Evolutionary conservation across 2,329 filamentous ascomycete genomes (phyloP).

Genomic region (Coniochaeta sp.): DNA sequence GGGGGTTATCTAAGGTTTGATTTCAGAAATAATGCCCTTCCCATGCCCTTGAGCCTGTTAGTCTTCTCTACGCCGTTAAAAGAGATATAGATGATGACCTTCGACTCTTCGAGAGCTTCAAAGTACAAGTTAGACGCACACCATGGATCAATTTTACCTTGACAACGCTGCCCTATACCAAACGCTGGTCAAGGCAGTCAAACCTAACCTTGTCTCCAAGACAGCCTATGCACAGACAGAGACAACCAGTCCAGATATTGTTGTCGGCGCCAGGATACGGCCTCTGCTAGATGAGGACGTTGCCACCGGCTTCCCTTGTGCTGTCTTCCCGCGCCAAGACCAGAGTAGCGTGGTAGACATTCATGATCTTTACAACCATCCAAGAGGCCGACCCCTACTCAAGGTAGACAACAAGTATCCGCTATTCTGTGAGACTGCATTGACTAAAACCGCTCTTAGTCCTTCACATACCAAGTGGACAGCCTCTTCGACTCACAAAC

Average conservation of each 20-base stretch:
- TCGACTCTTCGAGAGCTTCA: not conserved
- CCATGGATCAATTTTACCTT: conserved; percentile 6
- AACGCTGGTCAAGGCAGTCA: conserved; percentile 2
- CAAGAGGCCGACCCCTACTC: conserved; percentile 22
- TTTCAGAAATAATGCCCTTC: too few relatives aligned
- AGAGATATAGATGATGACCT: too few relatives aligned
- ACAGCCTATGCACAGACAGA: not conserved
- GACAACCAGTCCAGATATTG: conserved; percentile 17
- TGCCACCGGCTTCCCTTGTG: conserved; percentile 17
- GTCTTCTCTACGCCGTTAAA: too few relatives aligned
- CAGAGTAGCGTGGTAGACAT: conserved; percentile 21
- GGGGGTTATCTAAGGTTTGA: too few relatives aligned
- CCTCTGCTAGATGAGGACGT: conserved; percentile 27
- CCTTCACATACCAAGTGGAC: conserved; percentile 26
- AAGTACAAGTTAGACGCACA: not conserved
- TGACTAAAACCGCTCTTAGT: conserved; percentile 13
- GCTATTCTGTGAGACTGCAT: not conserved
- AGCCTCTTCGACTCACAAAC: conserved; percentile 24
- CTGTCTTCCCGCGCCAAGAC: conserved; percentile 15
- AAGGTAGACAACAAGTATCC: conserved; percentile 12
- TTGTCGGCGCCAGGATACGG: conserved; percentile 27
- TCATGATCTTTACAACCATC: conserved; percentile 26
- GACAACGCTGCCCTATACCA: not conserved
- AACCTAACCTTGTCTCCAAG: not conserved
- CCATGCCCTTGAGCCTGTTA: too few relatives aligned